Conservation (phyloP, 1,284 basidiomycete genomes). For the Naganishia sp. region DNA sequence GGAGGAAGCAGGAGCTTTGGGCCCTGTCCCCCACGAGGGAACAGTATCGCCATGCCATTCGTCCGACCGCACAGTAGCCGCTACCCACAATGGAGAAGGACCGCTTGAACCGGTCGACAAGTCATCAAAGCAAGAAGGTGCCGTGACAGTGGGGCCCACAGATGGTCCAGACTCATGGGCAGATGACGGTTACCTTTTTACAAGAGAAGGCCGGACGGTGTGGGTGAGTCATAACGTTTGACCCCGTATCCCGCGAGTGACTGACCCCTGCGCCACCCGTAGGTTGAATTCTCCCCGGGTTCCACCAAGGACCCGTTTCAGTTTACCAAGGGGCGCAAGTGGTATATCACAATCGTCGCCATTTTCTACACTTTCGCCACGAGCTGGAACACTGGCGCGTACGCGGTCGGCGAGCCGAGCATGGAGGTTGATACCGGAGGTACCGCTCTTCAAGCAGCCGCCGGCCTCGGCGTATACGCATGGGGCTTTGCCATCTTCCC, state of each 20-base stretch:
- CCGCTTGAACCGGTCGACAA: not conserved
- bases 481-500: conserved; percentile 72
- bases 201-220: conserved; percentile 19
- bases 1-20: not conserved
- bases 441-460: conserved; percentile 62
- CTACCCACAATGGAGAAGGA: not conserved
- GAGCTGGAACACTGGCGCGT: conserved; percentile 26
- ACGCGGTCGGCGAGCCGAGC: conserved; percentile 51
- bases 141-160: not conserved
- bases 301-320: conserved; percentile 63
- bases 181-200: conserved; percentile 25
- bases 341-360: conserved; percentile 63
- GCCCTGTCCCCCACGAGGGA: not conserved
- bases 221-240: conserved; percentile 4
- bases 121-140: not conserved
- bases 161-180: conserved; percentile 11
- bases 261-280: not conserved
- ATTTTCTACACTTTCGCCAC: conserved; percentile 63
- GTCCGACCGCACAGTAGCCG: conserved; percentile 17
- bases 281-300: conserved; percentile 63
- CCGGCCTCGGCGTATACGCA: conserved; percentile 60
- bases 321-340: conserved; percentile 60
- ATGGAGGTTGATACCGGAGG: conserved; percentile 69
- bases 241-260: no score
- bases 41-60: conserved; percentile 13